Conservation (phyloP, 441 rosid species). For the Aleurites moluccanus region DNA sequence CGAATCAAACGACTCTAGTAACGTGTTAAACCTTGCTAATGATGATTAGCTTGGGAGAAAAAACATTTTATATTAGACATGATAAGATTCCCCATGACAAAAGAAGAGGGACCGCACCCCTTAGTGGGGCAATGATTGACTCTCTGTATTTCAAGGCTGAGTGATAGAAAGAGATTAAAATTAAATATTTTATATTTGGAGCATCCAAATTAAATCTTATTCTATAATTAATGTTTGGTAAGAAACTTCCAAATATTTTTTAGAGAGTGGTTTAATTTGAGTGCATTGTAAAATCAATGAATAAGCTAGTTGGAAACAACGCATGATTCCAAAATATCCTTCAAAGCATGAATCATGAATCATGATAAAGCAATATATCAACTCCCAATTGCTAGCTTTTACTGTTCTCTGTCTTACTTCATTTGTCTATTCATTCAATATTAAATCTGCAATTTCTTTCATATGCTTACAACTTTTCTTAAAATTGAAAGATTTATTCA, state of each 20-base stretch:
- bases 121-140: constrained; percentile 1
- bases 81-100: constrained; percentile 27
- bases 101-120: constrained; percentile 13
- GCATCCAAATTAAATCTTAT: no score
- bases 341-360: neutral
- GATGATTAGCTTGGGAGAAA: neutral
- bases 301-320: neutral
- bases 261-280: neutral
- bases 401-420: neutral
- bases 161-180: no score
- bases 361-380: neutral
- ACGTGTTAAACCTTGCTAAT: neutral
- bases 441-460: no score
- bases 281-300: neutral
- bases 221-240: no score
- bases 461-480: neutral
- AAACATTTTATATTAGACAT: constrained; percentile 6
- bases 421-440: no score
- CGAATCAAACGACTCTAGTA: no score
- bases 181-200: no score
- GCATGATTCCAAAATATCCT: neutral
- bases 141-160: neutral
- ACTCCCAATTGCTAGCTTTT: neutral
- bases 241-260: constrained; percentile 12
- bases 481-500: no score